Conservation (phyloP, 2,329 filamentous ascomycete species). For the Trichoderma breve region DNA sequence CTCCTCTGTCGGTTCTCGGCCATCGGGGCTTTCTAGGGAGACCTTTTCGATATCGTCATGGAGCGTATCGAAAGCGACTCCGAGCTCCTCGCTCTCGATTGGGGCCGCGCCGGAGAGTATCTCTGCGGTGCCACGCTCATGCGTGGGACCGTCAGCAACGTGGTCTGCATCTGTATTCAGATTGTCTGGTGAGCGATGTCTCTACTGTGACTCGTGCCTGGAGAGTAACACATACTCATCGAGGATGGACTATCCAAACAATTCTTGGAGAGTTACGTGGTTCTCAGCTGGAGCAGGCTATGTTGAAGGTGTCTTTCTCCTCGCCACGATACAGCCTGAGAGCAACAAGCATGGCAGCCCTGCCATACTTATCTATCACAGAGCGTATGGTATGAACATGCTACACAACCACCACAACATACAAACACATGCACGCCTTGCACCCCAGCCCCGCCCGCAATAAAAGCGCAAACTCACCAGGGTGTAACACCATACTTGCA, state of each 20-base stretch:
- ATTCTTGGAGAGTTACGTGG: background rate
- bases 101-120: conserved; percentile 9
- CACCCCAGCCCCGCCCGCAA: background rate
- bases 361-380: conserved; percentile 10
- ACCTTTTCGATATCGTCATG: conserved; percentile 6
- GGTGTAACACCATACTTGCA: background rate
- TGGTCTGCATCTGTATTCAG: conserved; percentile 9
- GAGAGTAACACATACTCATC: background rate
- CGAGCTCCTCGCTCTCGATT: conserved; percentile 10
- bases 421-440: background rate
- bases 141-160: conserved; percentile 11
- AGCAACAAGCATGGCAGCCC: background rate
- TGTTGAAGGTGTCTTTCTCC: background rate
- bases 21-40: background rate
- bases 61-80: background rate
- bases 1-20: conserved; percentile 15
- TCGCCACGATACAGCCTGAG: background rate
- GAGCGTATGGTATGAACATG: background rate
- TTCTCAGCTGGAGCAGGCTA: background rate
- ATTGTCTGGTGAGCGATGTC: background rate
- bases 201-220: too few relatives aligned
- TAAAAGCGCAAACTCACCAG: background rate
- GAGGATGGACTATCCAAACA: background rate
- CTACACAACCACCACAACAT: background rate
- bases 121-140: conserved; percentile 13